A percentile compares a stretch with the other conserved stretches of the same genome.
Conservation (phyloP, 2,329 filamentous ascomycete species). For the Camptophora hylomeconis region DNA sequence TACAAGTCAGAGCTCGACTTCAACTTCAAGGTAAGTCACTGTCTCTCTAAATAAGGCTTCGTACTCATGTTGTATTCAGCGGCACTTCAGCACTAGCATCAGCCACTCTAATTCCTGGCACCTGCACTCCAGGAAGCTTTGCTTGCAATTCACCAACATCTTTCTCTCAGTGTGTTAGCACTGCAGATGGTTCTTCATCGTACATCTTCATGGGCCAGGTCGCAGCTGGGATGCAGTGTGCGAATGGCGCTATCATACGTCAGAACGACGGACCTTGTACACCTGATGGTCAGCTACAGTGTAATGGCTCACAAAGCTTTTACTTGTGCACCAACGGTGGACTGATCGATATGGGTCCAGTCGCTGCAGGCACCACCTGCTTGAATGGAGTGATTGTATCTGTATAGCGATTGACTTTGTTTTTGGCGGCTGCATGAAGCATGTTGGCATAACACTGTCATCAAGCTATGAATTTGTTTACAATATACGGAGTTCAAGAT, state of each 20-base stretch:
- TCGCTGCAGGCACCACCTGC: slow-evolving; percentile 26
- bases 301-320: slow-evolving; percentile 9
- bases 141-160: slow-evolving; percentile 22
- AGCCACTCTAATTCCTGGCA: too few species aligned
- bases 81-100: too few species aligned
- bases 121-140: too few species aligned
- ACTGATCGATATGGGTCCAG: slow-evolving; percentile 25
- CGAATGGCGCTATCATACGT: slow-evolving; percentile 10
- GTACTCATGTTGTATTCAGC: too few species aligned
- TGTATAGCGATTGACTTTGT: too few species aligned
- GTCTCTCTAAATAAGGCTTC: too few species aligned
- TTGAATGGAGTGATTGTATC: slow-evolving; percentile 9
- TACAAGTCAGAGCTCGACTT: neutral
- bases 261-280: slow-evolving; percentile 12
- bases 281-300: slow-evolving; percentile 9
- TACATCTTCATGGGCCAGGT: slow-evolving; percentile 15
- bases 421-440: too few species aligned
- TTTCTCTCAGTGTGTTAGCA: slow-evolving; percentile 24
- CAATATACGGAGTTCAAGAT: too few species aligned
- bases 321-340: slow-evolving; percentile 15
- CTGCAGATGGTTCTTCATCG: slow-evolving; percentile 6
- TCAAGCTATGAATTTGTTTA: too few species aligned
- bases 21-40: too few species aligned
- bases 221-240: slow-evolving; percentile 13
- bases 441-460: too few species aligned